Evolutionary conservation across 2,329 filamentous ascomycete genomes (phyloP).

Genomic region (Arthrinium phaeospermum): DNA sequence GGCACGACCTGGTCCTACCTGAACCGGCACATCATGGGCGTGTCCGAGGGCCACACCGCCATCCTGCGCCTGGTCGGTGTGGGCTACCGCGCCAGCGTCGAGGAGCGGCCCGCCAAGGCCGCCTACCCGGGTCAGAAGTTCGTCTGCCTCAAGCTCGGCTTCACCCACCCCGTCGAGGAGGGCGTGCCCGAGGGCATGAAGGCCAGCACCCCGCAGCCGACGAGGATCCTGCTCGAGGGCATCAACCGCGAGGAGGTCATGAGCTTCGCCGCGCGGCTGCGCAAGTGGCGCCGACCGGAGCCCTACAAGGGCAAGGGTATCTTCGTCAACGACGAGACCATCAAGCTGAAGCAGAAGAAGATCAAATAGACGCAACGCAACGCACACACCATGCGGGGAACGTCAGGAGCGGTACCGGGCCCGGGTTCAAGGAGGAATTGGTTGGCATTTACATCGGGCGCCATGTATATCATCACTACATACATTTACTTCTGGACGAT

Average conservation of each 20-base stretch:
- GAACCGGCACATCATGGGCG: constrained; percentile 88
- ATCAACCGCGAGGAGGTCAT: constrained; percentile 85
- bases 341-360: constrained; percentile 98
- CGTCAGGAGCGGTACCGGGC: not conserved
- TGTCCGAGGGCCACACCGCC: constrained; percentile 94
- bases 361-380: constrained; percentile 69
- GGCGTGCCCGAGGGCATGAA: constrained; percentile 81
- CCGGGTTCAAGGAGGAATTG: not conserved
- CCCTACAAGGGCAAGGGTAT: constrained; percentile 99
- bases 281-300: constrained; percentile 88
- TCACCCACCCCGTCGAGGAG: constrained; percentile 93
- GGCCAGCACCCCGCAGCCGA: constrained; percentile 88
- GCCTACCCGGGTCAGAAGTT: constrained; percentile 85
- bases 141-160: constrained; percentile 92
- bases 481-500: constrained; percentile 6
- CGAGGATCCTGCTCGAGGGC: constrained; percentile 88
- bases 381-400: not conserved
- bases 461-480: constrained; percentile 19
- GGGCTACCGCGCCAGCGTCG: constrained; percentile 89
- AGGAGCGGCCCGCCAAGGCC: constrained; percentile 72
- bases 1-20: constrained; percentile 87
- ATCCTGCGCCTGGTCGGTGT: constrained; percentile 93
- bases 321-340: constrained; percentile 96
- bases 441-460: constrained; percentile 6
- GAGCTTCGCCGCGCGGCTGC: constrained; percentile 88